Base-by-base conservation (phyloP, 352 stramenopile species). In the Globisporangium parvum region DNA sequence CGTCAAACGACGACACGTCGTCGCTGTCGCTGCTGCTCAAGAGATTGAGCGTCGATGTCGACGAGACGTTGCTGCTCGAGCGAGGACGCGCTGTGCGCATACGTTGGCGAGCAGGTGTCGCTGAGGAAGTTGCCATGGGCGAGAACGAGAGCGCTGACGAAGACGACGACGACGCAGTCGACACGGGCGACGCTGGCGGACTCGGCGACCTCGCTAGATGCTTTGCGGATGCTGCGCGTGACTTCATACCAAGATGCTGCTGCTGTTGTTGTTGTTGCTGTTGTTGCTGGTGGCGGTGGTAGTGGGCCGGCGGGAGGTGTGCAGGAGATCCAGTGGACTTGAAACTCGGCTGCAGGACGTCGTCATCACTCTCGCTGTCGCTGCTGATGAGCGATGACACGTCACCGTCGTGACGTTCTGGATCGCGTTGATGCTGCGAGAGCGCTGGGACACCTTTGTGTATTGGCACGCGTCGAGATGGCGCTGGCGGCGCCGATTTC, bases 361-460 rank as follows among this genome's bases (percentile, higher is more conserved):
- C 76, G 23, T 90, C 77, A 42, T 90, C 78, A 52, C 62, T 86
- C 28, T 90, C 80, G 48, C 75, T 88, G 59, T 92, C 81, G 41
- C 81, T 92, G 59, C 75, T 88, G 58, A 91, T 89, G 45, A 91
- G 73, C 15, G 71, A 72, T 24, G 81, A 91, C 11, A 89, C 80
- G 55, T 89, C 77, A 1, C 78, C 78, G 28, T 85, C 66, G 31
- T 80, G 73, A 33, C 51, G 64, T 42, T 47, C 47, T 18, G 26
- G 28, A 9, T 47, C 26, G 5, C 23, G 55, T n/a, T 52, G 41
- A 23, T 48, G 50, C 5, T 62, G 57, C 1, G 44, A 44, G 9
- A 33, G 20, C 11, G 39, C 33, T 2, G 33, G 11, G 8, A 18
- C 31, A 18, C 45, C 35, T 40, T 54, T 58, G 39, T 56, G 53